Percentiles rank a stretch among this genome's conserved stretches.
Conservation (phyloP, 208 protist genomes). For the Herpetomonas tarakana region DNA sequence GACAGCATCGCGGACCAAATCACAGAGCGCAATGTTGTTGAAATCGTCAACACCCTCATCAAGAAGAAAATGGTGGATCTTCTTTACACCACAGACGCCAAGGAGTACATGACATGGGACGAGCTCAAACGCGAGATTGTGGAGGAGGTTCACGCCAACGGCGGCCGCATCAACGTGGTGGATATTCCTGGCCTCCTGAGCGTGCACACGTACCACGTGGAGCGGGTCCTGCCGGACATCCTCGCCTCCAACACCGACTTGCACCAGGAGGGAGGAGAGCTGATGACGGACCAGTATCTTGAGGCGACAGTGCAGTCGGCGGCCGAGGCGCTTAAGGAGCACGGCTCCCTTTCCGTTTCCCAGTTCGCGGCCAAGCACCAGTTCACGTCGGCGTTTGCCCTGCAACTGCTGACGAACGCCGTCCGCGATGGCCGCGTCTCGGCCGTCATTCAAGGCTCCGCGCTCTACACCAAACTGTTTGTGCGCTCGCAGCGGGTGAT, state of each 20-base stretch:
- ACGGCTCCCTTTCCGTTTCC: constrained; percentile 55
- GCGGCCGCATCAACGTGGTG: constrained; percentile 70
- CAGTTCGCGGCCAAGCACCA: constrained; percentile 58
- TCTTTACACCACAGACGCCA: constrained; percentile 74
- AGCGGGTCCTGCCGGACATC: constrained; percentile 62
- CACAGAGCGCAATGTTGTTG: constrained; percentile 76
- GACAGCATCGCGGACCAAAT: constrained; percentile 66
- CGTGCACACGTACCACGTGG: constrained; percentile 61
- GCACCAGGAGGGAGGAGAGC: constrained; percentile 50
- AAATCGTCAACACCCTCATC: constrained; percentile 73
- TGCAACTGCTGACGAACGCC: constrained; percentile 40
- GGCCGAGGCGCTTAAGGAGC: constrained; percentile 49
- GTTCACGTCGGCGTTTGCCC: constrained; percentile 62
- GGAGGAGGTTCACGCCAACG: constrained; percentile 69
- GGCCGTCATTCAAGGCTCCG: constrained; percentile 42
- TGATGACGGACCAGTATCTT: constrained; percentile 69
- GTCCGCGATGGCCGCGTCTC: constrained; percentile 30
- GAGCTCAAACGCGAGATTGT: constrained; percentile 72
- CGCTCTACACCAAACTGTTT: constrained; percentile 73
- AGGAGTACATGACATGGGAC: constrained; percentile 84
- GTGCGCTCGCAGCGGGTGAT: constrained; percentile 56
- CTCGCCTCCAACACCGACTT: constrained; percentile 46
- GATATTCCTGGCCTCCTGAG: constrained; percentile 68
- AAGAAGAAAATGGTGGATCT: constrained; percentile 69
- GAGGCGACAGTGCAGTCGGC: constrained; percentile 44